phyloP scores from a whole-genome alignment of 306 rosid genomes.

The Cyamopsis tetragonoloba region DNA sequence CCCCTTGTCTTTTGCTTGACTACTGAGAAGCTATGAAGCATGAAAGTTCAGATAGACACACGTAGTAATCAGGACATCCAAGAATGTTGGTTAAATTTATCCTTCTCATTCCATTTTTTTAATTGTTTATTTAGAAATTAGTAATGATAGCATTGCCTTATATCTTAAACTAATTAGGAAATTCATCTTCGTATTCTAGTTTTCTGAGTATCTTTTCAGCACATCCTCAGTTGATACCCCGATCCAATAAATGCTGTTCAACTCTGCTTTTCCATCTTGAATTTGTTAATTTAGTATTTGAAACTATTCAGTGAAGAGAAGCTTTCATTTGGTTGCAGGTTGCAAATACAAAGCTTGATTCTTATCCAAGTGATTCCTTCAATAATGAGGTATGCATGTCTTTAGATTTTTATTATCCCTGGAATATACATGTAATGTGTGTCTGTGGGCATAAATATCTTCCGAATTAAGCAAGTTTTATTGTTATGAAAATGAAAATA shows the following conservation, averaged over 20 bases:
- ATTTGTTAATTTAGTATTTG: background rate
- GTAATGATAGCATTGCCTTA: background rate
- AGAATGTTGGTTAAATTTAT: background rate
- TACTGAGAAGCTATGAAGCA: background rate
- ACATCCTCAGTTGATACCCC: background rate
- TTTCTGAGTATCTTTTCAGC: background rate
- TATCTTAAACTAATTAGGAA: background rate
- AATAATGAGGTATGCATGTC: conserved; percentile 44
- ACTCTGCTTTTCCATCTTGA: background rate
- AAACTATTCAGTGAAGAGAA: background rate
- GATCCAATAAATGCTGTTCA: background rate
- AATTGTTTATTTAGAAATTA: background rate
- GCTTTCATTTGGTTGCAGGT: conserved; percentile 37
- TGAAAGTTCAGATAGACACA: background rate
- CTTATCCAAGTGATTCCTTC: conserved; percentile 34
- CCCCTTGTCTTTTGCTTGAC: background rate
- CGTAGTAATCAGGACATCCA: background rate
- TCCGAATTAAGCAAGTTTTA: background rate
- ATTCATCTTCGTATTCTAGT: background rate
- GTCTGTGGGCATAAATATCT: background rate
- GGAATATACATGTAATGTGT: background rate
- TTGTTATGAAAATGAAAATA: background rate
- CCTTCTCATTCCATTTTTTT: background rate
- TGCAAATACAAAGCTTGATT: conserved; percentile 37
- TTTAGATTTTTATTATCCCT: background rate